Evolutionary conservation across 495 filamentous ascomycete genomes (phyloP), one percentile per base, ranked within the genome.

Genomic region (Xylaria longipes): DNA sequence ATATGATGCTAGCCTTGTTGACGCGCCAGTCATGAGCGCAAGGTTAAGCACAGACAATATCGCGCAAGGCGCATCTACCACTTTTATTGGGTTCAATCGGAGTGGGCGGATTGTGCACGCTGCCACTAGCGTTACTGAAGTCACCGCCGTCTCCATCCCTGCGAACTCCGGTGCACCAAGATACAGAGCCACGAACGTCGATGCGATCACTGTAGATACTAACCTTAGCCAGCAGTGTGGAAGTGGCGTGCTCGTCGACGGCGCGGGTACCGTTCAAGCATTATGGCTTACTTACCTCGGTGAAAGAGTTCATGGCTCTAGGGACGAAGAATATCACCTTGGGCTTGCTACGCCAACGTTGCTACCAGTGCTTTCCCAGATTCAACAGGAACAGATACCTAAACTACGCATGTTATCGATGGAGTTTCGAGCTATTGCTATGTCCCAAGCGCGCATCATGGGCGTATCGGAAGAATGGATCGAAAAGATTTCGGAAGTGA

Each of bases 361-460:
- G 14, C 86, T 98, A 1, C 95, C 94, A 1, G 91, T 98, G 35
- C 85, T 96, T 29, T 86, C 90, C 29, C 91, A 97, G 80, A 92
- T 99, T 72, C 92, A 94, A 79, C 82, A 91, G 68, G 95, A 93
- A 54, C 82, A 89, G 62, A 87, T 86, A 46, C 97, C 96, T 0
- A 91, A 91, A 69, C 84, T 98, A 27, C 89, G 94, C 22, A 97
- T 98, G 81, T 81, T 99, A 63, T 94, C 94, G 71, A 91, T 97
- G 79, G 96, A 99, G 81, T 94, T 94, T 79, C 94, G 97, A 68
- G 90, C 95, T 46, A 93, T 98, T 39, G 93, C 97, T 76, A 98
- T 99, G 96, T 93, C 90, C 70, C 96, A 98, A 82, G 96, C 92
- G n/a, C 91, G 95, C 33, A 94, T 98, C 71, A 98, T 99, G 97